Evolutionary conservation across 2,329 filamentous ascomycete species (phyloP), one percentile per base, ranked within the genome.

Genomic region (Penicillium sp.): DNA sequence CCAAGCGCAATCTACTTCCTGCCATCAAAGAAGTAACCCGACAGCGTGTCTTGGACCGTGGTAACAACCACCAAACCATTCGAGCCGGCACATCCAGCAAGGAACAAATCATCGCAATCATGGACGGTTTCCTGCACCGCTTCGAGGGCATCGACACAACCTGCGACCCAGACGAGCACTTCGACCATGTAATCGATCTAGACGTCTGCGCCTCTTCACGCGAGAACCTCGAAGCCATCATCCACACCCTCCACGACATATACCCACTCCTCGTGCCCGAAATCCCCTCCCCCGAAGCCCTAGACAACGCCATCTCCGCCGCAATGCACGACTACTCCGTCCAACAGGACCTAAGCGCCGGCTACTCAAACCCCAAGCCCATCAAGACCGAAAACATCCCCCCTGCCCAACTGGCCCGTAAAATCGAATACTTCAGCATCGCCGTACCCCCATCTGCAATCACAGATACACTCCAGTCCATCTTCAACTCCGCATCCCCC

Each of bases 1-100:
- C 75, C 1, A 77, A 76, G 53, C 75, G 71, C 15, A 63, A 74
- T 33, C 74, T 89, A 56, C 80, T 93, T 6, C 79, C 87, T 43
- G 76, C 81, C 28, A 88, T 97, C 54, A 81, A 88, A 39, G 75
- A 81, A 49, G 78, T 92, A 24, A 95, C 90, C 1, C 84, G 82
- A 49, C 80, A 84, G 55, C 84, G 93, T 43, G 89, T 98, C 0
- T 74, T 96, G 18, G 79, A 82, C 5, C 86, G 93, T 20, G 93
- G 93, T 12, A 90, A 98, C 69, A 97, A 97, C 64, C 93, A 98
- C 68, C 93, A 98, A 72, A 98, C 93, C 0, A 97, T 98, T 52
- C 90, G 93, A 63, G 91, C 92, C 9, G 77, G 75, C n/a, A 86
- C 82, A 40, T 86, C 88, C 48, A 81, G 86, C 39, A 72, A 77